Evolutionary conservation across 2,329 filamentous ascomycete genomes (phyloP), one percentile per base, ranked within the genome.

Genomic region (Ascosphaera aggregata): DNA sequence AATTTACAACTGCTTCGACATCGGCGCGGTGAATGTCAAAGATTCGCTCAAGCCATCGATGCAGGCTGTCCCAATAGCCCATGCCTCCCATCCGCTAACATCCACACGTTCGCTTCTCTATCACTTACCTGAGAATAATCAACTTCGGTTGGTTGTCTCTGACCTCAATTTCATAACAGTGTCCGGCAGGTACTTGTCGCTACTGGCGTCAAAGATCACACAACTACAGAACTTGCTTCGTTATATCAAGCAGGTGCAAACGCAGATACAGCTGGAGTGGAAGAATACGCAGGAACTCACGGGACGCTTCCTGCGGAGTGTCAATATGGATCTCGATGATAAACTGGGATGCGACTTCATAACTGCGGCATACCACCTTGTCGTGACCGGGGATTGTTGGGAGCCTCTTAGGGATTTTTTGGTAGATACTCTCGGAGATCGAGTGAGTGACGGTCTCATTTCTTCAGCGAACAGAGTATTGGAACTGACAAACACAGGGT

Each of bases 141-240:
- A 48, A 11, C 51, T 76, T 8, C 66, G 71, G 42, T 58, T 86
- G n/a, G 62, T 85, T 0, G 79, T 79, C 1, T 70, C 92, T 52
- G 80, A 91, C 47, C 62, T 93, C n/a, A 72, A 76, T 0, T 91
- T 93, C 50, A 71, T 92, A 37, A 73, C 75, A 2, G 75, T 75
- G 11, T 61, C 59, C 0, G 80, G 80, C 2, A 71, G 84, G 41
- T 80, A 91, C 49, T 62, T 95, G 2, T 80, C 85, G 19, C 65
- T 93, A 3, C 65, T 95, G 9, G 78, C 85, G 1, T 82, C 78
- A 13, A 92, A 91, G 49, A 77, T 82, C 3, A 91, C 85, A 0
- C 80, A 81, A 34, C 58, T 95, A 13, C 81, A 93, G 48, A 92
- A 89, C 45, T 57, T 95, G 9, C 61, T 94, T 5, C 68, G 82